Evolutionary conservation across 2,329 filamentous ascomycete genomes (phyloP).

Genomic region (Stemphylium vesicarium): DNA sequence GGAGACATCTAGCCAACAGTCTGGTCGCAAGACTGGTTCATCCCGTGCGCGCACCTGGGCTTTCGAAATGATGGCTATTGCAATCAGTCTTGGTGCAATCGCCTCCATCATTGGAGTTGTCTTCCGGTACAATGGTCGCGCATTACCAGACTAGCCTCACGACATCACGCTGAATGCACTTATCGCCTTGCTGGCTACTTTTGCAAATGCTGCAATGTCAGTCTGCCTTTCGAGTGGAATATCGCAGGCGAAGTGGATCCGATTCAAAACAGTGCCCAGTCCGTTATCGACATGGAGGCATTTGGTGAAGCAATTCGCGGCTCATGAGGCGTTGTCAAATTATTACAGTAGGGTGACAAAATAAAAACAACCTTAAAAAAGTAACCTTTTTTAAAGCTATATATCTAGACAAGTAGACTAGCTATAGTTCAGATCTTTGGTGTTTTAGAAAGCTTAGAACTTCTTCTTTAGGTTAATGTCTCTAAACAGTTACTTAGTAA

Average conservation of each 20-base stretch:
- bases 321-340: conserved; percentile 16
- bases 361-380: too few species aligned
- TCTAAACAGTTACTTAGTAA: too few species aligned
- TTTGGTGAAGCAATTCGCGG: conserved; percentile 23
- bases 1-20: conserved; percentile 13
- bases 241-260: conserved; percentile 22
- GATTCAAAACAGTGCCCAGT: conserved; percentile 11
- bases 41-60: conserved; percentile 13
- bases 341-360: too few species aligned
- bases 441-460: too few species aligned
- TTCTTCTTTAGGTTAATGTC: too few species aligned
- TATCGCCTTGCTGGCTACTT: conserved; percentile 19
- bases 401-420: too few species aligned
- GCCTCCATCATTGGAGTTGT: conserved; percentile 17
- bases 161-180: conserved; percentile 22
- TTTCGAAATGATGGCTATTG: conserved; percentile 18
- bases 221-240: conserved; percentile 20
- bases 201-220: conserved; percentile 20
- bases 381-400: too few species aligned
- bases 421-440: too few species aligned
- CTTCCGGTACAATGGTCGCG: conserved; percentile 17
- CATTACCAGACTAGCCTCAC: conserved; percentile 20
- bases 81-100: conserved; percentile 13
- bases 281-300: conserved; percentile 17
- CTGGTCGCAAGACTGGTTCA: conserved; percentile 5